Percentiles rank a stretch among this genome's conserved stretches.
Conservation (phyloP, 2,329 filamentous ascomycete genomes). For the Volutella citrinella region DNA sequence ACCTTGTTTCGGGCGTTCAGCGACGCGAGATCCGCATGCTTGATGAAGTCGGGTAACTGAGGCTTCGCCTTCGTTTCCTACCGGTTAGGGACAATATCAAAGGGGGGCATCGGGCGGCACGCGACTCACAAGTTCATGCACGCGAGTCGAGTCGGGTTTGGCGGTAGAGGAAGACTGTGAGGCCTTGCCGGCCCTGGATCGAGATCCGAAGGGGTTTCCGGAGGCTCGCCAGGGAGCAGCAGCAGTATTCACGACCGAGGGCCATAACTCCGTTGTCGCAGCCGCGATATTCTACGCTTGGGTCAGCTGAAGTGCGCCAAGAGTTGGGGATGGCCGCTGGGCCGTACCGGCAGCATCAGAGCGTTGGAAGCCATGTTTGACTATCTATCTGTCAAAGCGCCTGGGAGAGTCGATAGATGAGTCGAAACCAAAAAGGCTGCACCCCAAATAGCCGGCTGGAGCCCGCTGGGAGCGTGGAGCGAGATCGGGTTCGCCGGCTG, state of each 20-base stretch:
- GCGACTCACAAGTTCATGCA: constrained; percentile 14
- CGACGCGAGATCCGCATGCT: constrained; percentile 13
- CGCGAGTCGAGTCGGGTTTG: no score
- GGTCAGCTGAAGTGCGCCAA: no score
- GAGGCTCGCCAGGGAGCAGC: constrained; percentile 32
- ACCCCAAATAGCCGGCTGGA: no score
- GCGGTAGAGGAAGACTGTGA: no score
- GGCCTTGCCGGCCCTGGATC: constrained; percentile 7
- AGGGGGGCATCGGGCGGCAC: no score
- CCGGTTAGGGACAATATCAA: no score
- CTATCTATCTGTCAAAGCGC: no score
- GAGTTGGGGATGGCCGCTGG: no score
- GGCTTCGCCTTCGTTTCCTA: constrained; percentile 10
- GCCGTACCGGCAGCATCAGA: constrained; percentile 28
- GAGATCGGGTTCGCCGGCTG: no score
- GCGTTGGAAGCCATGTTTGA: constrained; percentile 27
- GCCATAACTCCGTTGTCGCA: constrained; percentile 43
- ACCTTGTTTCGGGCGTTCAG: constrained; percentile 7
- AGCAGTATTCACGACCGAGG: constrained; percentile 41
- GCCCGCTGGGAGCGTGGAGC: no score
- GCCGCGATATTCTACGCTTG: constrained; percentile 37
- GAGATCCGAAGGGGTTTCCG: constrained; percentile 7
- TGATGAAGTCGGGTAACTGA: constrained; percentile 28
- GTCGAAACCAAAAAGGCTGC: no score
- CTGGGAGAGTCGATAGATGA: no score